Evolutionary conservation across 2,329 filamentous ascomycete genomes (phyloP).

Genomic region (Trichoderma lentiforme): DNA sequence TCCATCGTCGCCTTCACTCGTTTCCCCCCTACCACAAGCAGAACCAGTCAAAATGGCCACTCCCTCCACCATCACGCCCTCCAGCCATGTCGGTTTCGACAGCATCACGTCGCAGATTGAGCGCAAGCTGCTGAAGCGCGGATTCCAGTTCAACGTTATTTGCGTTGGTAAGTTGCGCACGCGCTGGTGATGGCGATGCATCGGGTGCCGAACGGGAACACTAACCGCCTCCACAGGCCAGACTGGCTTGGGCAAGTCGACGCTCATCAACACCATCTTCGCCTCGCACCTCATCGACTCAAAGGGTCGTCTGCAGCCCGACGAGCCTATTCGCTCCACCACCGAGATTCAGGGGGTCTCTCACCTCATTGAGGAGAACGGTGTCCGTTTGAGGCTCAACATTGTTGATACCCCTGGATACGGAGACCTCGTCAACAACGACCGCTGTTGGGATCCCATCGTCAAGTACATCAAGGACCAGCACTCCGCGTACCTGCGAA

Average conservation of each 20-base stretch:
- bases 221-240: conserved; percentile 61
- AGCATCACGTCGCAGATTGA: conserved; percentile 99
- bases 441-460: conserved; percentile 99
- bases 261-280: conserved; percentile 99
- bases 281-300: conserved; percentile 98
- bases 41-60: conserved; percentile 46
- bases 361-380: conserved; percentile 99
- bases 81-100: conserved; percentile 99
- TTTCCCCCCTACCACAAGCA: not conserved
- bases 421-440: conserved; percentile 98
- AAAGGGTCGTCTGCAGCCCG: conserved; percentile 89
- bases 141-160: conserved; percentile 99
- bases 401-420: conserved; percentile 99
- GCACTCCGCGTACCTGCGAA: conserved; percentile 97
- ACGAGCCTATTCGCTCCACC: conserved; percentile 90
- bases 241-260: conserved; percentile 97
- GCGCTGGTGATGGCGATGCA: not conserved
- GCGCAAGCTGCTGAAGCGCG: conserved; percentile 98
- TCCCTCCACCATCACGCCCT: conserved; percentile 75
- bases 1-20: conserved; percentile 12
- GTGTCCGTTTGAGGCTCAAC: conserved; percentile 93
- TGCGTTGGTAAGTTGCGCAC: conserved; percentile 78
- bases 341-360: conserved; percentile 98
- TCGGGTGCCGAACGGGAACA: not conserved
- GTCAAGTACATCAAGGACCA: conserved; percentile 99